Percentiles rank a stretch among this genome's conserved stretches.
These are phyloP conservation scores for Protostelium mycophagum DNA, from an alignment of 78 protist genomes.

Conservation along the genomic window DNA sequence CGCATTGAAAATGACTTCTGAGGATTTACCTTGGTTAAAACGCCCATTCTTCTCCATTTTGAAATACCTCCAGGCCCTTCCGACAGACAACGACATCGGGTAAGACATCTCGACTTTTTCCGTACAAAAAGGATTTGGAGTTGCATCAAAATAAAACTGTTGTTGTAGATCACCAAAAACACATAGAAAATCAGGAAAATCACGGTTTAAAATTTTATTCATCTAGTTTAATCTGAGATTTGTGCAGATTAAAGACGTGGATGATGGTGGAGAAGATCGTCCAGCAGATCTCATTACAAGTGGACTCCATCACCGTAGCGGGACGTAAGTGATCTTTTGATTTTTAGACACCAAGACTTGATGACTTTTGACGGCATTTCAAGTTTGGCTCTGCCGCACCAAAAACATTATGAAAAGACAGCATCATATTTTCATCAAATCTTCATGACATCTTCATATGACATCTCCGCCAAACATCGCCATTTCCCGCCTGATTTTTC, in stretches of 20 bases:
- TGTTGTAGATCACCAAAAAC: no score
- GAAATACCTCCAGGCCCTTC: neutral
- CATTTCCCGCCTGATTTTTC: neutral
- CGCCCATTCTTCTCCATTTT: neutral
- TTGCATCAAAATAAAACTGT: neutral
- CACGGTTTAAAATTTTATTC: no score
- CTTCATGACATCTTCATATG: no score
- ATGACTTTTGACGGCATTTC: no score
- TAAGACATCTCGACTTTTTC: no score
- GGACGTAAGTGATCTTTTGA: neutral
- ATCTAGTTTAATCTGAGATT: no score
- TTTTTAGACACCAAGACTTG: no score
- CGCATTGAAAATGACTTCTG: neutral
- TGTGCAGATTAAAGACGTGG: neutral
- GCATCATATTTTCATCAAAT: no score
- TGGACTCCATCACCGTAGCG: neutral
- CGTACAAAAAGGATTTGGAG: neutral
- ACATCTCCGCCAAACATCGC: no score
- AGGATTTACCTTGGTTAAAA: neutral
- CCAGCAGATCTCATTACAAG: neutral
- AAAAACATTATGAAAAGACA: no score
- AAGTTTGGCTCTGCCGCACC: no score
- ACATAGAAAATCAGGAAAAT: no score
- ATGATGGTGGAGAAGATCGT: constrained; percentile 1
- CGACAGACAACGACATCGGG: neutral